Conservation (phyloP, 2,329 filamentous ascomycete genomes). For the Stemphylium beticola region DNA sequence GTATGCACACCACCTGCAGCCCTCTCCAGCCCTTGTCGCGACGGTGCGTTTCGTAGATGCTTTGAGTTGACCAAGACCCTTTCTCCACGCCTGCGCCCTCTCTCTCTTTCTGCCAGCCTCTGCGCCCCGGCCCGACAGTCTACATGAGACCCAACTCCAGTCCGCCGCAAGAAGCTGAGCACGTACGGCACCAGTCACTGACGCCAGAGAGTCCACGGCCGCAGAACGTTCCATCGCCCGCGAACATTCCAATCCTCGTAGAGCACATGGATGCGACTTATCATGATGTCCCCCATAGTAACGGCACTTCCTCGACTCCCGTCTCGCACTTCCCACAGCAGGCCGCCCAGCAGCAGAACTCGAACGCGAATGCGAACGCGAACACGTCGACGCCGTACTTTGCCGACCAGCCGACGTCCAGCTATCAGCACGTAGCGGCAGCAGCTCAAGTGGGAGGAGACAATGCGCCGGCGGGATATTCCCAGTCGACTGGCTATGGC, state of each 20-base stretch:
- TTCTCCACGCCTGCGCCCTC: conserved; percentile 8
- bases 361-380: conserved; percentile 33
- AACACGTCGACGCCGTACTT: conserved; percentile 40
- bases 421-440: conserved; percentile 34
- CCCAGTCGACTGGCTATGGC: conserved; percentile 34
- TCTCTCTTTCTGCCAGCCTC: conserved; percentile 15
- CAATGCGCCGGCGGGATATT: conserved; percentile 28
- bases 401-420: conserved; percentile 33
- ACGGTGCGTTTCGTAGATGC: conserved; percentile 26
- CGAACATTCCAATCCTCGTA: conserved; percentile 71
- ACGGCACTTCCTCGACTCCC: conserved; percentile 37
- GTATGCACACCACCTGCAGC: conserved; percentile 8
- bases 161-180: conserved; percentile 62
- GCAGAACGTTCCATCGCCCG: conserved; percentile 69
- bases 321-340: conserved; percentile 43
- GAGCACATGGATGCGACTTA: conserved; percentile 75
- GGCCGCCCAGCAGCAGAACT: conserved; percentile 28
- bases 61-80: conserved; percentile 22
- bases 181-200: conserved; percentile 69
- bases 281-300: conserved; percentile 69
- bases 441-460: conserved; percentile 32
- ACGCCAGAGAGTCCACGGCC: conserved; percentile 75
- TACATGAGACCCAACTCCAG: conserved; percentile 63
- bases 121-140: conserved; percentile 35
- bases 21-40: conserved; percentile 21